phyloP scores from a whole-genome alignment of 345 rosid species.

The Eutrema yunnanense region DNA sequence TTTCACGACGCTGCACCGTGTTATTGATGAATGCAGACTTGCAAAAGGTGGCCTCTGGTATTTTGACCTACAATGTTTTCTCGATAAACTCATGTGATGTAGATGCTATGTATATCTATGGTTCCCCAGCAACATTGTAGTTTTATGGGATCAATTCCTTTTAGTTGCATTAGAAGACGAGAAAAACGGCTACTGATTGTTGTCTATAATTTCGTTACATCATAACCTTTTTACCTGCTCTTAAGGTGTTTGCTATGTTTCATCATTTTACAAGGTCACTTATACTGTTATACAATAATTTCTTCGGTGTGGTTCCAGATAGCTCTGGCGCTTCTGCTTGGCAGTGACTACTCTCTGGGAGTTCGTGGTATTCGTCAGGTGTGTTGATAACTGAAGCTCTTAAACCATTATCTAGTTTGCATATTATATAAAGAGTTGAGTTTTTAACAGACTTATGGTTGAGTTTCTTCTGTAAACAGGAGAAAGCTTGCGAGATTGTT shows the following conservation, averaged over 20 bases:
- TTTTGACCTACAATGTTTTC: not conserved
- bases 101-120: not conserved
- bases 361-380: conserved; percentile 84
- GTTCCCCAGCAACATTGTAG: conserved; percentile 2
- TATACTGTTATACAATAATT: not conserved
- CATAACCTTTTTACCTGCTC: not conserved
- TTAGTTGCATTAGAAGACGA: not conserved
- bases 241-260: not conserved
- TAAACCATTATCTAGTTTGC: not conserved
- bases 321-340: conserved; percentile 78
- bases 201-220: not conserved
- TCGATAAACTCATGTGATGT: not conserved
- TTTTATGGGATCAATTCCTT: not conserved
- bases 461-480: conserved; percentile 39
- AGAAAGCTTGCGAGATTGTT: conserved; percentile 73
- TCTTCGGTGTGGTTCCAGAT: conserved; percentile 41
- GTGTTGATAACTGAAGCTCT: conserved; percentile 29
- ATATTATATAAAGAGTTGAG: not conserved
- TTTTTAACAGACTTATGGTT: not conserved
- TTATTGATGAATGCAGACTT: not conserved
- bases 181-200: not conserved
- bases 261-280: not conserved
- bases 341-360: conserved; percentile 83
- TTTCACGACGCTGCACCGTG: not conserved
- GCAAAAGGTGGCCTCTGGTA: not conserved